Evolutionary conservation across 192 early-diverging fungal species (phyloP).

Genomic region (Helicostylum pulchrum): DNA sequence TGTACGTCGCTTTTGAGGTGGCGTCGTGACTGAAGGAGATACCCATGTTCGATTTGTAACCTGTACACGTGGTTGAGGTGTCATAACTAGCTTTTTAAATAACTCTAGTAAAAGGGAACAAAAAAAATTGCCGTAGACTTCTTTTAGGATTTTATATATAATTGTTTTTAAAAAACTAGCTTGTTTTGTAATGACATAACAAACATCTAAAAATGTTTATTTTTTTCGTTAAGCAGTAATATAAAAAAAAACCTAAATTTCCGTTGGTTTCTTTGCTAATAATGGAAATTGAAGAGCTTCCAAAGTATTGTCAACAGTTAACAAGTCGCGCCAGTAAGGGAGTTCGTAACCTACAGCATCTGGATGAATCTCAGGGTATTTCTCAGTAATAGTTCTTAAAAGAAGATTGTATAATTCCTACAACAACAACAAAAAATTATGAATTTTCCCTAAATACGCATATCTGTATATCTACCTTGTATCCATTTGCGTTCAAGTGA

Average conservation of each 20-base stretch:
- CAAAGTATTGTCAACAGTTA: constrained; percentile 14
- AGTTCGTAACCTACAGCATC: constrained; percentile 44
- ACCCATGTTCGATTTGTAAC: constrained; percentile 9
- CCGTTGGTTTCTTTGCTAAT: constrained; percentile 12
- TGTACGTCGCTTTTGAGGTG: background rate
- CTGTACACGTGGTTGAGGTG: constrained; percentile 19
- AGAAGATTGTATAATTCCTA: constrained; percentile 39
- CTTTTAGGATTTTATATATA: too few relatives aligned
- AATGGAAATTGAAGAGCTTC: constrained; percentile 23
- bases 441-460: background rate
- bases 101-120: background rate
- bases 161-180: too few relatives aligned
- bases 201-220: too few relatives aligned
- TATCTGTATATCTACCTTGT: constrained; percentile 32
- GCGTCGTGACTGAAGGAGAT: constrained; percentile 11
- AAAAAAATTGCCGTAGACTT: background rate
- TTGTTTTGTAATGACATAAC: too few relatives aligned
- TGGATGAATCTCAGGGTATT: constrained; percentile 51
- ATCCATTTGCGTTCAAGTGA: constrained; percentile 53
- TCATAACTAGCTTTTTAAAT: constrained; percentile 5
- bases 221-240: too few relatives aligned
- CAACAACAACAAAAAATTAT: background rate
- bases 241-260: background rate
- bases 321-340: constrained; percentile 38
- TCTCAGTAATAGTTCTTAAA: constrained; percentile 36